phyloP scores from a whole-genome alignment of 2,329 filamentous ascomycete species.

The Neopestalotiopsis clavispora region DNA sequence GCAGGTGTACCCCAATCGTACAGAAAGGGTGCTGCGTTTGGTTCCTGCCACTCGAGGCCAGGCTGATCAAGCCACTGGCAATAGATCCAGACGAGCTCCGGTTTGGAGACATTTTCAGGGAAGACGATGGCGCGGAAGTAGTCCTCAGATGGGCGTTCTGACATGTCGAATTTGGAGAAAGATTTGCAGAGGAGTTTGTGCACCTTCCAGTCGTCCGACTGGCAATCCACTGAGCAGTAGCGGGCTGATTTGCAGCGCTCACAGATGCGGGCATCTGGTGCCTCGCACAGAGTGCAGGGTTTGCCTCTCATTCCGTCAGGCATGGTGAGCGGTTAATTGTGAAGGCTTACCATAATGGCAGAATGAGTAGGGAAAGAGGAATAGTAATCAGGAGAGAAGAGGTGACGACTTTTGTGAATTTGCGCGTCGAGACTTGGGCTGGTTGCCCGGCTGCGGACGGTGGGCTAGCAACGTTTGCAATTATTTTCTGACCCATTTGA shows the following conservation, averaged over 20 bases:
- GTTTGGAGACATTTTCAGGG: slow-evolving; percentile 12
- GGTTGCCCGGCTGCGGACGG: no score
- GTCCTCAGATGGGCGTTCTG: slow-evolving; percentile 17
- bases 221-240: slow-evolving; percentile 23
- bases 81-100: slow-evolving; percentile 19
- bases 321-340: not conserved
- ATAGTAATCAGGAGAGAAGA: not conserved
- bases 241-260: slow-evolving; percentile 16
- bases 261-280: slow-evolving; percentile 11
- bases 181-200: slow-evolving; percentile 22
- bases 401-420: not conserved
- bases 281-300: slow-evolving; percentile 12
- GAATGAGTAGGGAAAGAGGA: not conserved
- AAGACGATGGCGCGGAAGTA: slow-evolving; percentile 21
- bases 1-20: not conserved
- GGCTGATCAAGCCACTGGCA: no score
- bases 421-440: not conserved
- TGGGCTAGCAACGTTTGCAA: no score
- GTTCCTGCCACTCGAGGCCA: no score
- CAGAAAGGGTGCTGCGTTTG: no score
- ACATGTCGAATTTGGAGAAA: slow-evolving; percentile 16
- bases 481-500: no score
- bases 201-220: slow-evolving; percentile 19
- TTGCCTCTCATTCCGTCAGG: not conserved
- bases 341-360: not conserved